phyloP scores from a whole-genome alignment of 2,329 filamentous ascomycete genomes.

The Amauroascus verrucosus region DNA sequence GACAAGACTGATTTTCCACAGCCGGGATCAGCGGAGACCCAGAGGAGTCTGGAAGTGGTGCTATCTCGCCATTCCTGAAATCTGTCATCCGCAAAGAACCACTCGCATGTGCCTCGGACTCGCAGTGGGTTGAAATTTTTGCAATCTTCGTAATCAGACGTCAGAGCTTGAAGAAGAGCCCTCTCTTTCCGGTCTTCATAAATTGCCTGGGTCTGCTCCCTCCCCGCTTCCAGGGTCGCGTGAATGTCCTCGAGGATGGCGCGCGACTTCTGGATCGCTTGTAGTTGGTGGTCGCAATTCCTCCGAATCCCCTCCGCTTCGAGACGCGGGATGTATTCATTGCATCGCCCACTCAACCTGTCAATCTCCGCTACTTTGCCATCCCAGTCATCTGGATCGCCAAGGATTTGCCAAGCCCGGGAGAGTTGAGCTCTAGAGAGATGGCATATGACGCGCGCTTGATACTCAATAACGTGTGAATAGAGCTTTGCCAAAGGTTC shows the following conservation, averaged over 20 bases:
- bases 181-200: background rate
- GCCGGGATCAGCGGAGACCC: constrained; percentile 37
- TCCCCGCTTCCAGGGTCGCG: background rate
- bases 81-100: constrained; percentile 15
- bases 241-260: background rate
- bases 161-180: background rate
- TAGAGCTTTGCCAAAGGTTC: background rate
- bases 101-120: constrained; percentile 18
- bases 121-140: constrained; percentile 18
- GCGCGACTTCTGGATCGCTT: background rate
- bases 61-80: constrained; percentile 18
- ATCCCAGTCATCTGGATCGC: background rate
- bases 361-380: too few relatives aligned
- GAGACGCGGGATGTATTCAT: background rate
- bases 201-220: background rate
- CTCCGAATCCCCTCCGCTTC: background rate
- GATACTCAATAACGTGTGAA: background rate
- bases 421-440: background rate
- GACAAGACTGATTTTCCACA: constrained; percentile 39
- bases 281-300: background rate
- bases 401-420: background rate
- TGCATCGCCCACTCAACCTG: background rate
- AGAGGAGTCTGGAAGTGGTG: constrained; percentile 21
- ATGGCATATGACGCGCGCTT: background rate
- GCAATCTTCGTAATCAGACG: constrained; percentile 15